These are phyloP conservation scores for Neurospora pannonica DNA, from an alignment of 495 filamentous ascomycete species.

Conservation along the genomic window DNA sequence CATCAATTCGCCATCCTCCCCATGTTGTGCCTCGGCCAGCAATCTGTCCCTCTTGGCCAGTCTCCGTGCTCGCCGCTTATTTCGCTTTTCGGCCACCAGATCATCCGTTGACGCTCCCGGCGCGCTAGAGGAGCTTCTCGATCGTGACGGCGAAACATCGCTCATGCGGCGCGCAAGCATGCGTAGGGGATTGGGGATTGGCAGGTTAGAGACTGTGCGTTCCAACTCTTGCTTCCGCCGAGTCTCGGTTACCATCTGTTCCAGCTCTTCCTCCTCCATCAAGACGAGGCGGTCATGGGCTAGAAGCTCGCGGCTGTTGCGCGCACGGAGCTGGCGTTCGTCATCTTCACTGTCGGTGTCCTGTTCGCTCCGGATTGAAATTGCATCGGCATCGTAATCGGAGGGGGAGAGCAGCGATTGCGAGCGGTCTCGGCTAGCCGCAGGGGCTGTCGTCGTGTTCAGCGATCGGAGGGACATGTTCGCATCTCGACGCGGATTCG, in stretches of 20 bases:
- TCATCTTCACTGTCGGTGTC: conserved; percentile 74
- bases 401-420: conserved; percentile 50
- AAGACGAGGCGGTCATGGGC: conserved; percentile 68
- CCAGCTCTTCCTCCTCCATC: conserved; percentile 81
- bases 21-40: conserved; percentile 39
- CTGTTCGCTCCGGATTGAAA: conserved; percentile 59
- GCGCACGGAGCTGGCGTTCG: conserved; percentile 49
- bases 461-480: conserved; percentile 18
- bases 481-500: neutral
- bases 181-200: conserved; percentile 37
- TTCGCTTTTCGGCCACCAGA: conserved; percentile 42
- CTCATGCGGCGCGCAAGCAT: conserved; percentile 27
- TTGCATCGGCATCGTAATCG: conserved; percentile 58
- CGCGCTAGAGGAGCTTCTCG: conserved; percentile 20
- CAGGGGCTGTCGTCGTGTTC: conserved; percentile 11
- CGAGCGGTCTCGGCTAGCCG: conserved; percentile 11
- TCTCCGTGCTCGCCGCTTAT: conserved; percentile 27
- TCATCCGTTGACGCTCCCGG: conserved; percentile 22
- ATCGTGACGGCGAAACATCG: conserved; percentile 17
- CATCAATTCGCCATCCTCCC: conserved; percentile 69
- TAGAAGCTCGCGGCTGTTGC: conserved; percentile 61
- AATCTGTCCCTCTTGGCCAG: conserved; percentile 41
- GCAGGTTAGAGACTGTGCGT: conserved; percentile 37
- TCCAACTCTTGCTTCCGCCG: conserved; percentile 35
- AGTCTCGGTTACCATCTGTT: conserved; percentile 56